Evolutionary conservation across 768 basidiomycete genomes (phyloP), one percentile per base, ranked within the genome.

Genomic region (Mycena galopus): DNA sequence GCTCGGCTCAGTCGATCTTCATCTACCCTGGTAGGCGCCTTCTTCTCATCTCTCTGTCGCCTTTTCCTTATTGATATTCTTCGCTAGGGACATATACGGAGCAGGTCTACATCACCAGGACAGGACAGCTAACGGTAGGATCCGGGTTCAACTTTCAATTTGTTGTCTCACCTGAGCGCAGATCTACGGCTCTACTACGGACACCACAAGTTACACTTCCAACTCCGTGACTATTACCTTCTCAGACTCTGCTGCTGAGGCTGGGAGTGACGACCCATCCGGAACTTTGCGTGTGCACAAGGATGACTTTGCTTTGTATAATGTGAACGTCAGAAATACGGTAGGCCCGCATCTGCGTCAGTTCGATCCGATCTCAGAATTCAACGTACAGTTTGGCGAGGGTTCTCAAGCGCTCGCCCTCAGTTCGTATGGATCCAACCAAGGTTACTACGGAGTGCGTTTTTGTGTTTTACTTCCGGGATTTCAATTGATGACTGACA

Each of bases 321-420:
- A 82, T 53, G 64, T 81, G 7, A 75, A 82, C 50, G 73, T 82
- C 47, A 75, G 71, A 57, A 82, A 82, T 30, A 81, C 77, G 23
- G 77, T 77, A 44, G 10, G 37, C 32, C 16, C 21, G 42, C 29
- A n/a, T 25, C 21, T 47, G 6, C 3, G 11, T 4, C 2, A 29
- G 10, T 16, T 30, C 21, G 7, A 42, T 21, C 19, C 5, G 11
- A 17, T 58, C 1, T 37, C 23, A 21, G 2, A 44, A 32, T 37
- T 39, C 42, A 21, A 39, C 29, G 9, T 44, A 7, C 59, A 78
- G 75, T 80, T 78, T 35, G 76, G 78, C n/a, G 60, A 72, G 58
- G 64, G 72, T 19, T 76, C 77, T 6, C 79, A 80, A 59, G 79
- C 79, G 4, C 53, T 79, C 8, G 79, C 79, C 1, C 59, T 80